These are phyloP conservation scores for Pythium brassicae DNA, from an alignment of 352 stramenopile species.

Conservation along the genomic window DNA sequence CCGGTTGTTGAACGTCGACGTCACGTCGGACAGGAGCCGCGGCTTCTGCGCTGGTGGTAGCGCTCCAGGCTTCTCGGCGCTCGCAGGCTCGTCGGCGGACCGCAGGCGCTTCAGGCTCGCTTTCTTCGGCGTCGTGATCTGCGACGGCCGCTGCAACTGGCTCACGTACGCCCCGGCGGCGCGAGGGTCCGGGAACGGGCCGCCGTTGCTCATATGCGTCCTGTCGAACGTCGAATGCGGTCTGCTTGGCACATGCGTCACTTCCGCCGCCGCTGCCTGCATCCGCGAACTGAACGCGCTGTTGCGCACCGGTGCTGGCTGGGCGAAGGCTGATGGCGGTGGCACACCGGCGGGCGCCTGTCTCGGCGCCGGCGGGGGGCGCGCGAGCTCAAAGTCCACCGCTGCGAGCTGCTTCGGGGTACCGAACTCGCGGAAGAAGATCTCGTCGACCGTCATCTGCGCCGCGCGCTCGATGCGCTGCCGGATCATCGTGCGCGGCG, in stretches of 20 bases:
- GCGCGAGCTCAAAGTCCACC: constrained; percentile 36
- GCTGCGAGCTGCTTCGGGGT: constrained; percentile 37
- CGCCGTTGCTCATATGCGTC: constrained; percentile 11
- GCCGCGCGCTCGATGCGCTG: constrained; percentile 48
- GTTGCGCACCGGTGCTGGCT: neutral
- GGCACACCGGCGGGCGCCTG: neutral
- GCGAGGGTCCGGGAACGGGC: no score
- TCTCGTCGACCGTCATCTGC: constrained; percentile 37
- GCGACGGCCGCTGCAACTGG: constrained; percentile 36
- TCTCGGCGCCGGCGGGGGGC: constrained; percentile 13
- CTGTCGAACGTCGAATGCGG: constrained; percentile 26
- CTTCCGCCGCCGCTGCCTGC: neutral
- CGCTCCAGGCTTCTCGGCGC: constrained; percentile 47
- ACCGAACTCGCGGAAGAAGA: constrained; percentile 70
- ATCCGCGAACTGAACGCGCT: neutral
- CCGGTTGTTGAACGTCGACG: constrained; percentile 18
- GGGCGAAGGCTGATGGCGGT: no score
- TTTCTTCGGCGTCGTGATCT: constrained; percentile 54
- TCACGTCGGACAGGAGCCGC: constrained; percentile 28
- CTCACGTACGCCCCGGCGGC: constrained; percentile 17
- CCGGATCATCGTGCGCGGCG: constrained; percentile 31
- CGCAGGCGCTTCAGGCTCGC: constrained; percentile 49
- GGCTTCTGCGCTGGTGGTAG: constrained; percentile 37
- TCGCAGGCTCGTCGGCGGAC: constrained; percentile 29
- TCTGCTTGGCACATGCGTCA: neutral